phyloP scores from a whole-genome alignment of 495 filamentous ascomycete species.

The Neurospora africana region DNA sequence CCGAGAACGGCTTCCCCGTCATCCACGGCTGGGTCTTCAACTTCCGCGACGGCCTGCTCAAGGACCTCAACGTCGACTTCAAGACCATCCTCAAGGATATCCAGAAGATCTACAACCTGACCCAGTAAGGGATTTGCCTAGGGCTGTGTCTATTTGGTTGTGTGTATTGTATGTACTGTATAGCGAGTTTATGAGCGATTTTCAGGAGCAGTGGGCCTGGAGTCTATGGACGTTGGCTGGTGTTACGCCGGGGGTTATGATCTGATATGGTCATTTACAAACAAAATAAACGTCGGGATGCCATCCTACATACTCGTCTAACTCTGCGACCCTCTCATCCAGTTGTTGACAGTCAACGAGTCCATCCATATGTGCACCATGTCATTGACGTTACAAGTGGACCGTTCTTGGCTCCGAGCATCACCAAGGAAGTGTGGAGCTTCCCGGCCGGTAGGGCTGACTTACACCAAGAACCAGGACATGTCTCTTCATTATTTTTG shows the following conservation, averaged over 20 bases:
- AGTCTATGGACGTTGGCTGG: background rate
- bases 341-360: background rate
- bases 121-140: constrained; percentile 7
- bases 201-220: background rate
- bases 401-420: background rate
- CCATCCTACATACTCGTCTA: background rate
- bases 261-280: background rate
- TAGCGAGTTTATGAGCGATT: background rate
- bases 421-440: background rate
- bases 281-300: background rate
- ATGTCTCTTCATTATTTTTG: background rate
- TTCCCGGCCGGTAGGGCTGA: background rate
- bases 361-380: background rate
- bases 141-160: background rate
- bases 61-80: constrained; percentile 42
- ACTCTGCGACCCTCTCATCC: background rate
- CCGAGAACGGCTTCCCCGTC: constrained; percentile 40
- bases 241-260: background rate
- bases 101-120: constrained; percentile 48
- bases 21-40: constrained; percentile 50
- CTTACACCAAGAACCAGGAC: background rate
- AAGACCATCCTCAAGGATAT: constrained; percentile 33
- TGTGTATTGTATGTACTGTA: background rate
- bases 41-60: constrained; percentile 41
- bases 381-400: background rate